phyloP scores from a whole-genome alignment of 768 basidiomycete genomes.

The Cyclocybe cylindracea region DNA sequence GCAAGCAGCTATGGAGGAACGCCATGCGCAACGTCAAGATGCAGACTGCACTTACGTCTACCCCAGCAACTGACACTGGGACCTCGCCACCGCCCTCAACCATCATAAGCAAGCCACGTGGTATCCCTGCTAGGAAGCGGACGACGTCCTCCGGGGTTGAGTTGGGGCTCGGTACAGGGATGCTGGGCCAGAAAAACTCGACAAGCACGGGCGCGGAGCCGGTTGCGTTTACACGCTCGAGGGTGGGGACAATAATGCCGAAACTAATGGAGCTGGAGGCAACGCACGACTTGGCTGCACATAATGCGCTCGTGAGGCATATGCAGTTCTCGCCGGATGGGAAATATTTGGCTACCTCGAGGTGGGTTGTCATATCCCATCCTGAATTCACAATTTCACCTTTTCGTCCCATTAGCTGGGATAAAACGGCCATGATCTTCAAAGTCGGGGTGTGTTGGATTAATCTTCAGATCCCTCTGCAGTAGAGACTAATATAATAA shows the following conservation, averaged over 20 bases:
- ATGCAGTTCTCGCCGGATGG: slow-evolving; percentile 80
- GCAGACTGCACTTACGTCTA: slow-evolving; percentile 21
- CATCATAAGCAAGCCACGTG: slow-evolving; percentile 8
- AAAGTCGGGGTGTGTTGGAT: slow-evolving; percentile 52
- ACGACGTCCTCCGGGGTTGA: slow-evolving; percentile 20
- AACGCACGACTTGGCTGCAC: slow-evolving; percentile 63
- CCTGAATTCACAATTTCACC: background rate
- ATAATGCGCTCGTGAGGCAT: slow-evolving; percentile 68
- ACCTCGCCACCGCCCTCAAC: background rate
- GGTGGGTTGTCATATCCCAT: slow-evolving; percentile 32
- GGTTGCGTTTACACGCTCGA: slow-evolving; percentile 40
- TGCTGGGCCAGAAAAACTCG: slow-evolving; percentile 11
- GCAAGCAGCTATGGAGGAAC: slow-evolving; percentile 45
- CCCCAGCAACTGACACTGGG: background rate
- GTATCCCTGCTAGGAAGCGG: slow-evolving; percentile 19
- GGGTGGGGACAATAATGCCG: slow-evolving; percentile 56
- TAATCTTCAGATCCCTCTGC: background rate
- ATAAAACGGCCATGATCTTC: slow-evolving; percentile 68
- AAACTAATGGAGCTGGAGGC: slow-evolving; percentile 54
- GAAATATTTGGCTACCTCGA: slow-evolving; percentile 71
- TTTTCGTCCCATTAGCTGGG: slow-evolving; percentile 49
- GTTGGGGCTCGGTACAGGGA: background rate
- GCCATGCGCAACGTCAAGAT: slow-evolving; percentile 45
- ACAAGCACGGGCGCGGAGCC: slow-evolving; percentile 15
- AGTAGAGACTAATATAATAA: slow-evolving; percentile 3